Conservation (phyloP, 805 yeast species). For the Kodamaea jinghongensis region DNA sequence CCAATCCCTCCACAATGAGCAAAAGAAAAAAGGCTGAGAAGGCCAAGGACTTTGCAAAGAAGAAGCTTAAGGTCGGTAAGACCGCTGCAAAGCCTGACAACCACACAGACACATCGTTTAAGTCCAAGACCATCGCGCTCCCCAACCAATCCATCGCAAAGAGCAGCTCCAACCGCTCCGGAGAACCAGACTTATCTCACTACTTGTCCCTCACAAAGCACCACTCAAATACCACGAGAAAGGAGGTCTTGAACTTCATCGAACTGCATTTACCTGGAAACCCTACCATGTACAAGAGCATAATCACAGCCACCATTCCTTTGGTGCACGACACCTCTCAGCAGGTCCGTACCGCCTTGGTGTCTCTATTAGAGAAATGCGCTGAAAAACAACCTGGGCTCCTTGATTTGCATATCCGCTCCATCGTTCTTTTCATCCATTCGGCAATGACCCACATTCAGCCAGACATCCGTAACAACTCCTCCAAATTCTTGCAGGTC, state of each 20-base stretch:
- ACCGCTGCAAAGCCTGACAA: conserved; percentile 66
- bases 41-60: conserved; percentile 70
- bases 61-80: conserved; percentile 88
- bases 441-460: conserved; percentile 93
- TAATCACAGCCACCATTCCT: conserved; percentile 58
- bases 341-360: conserved; percentile 59
- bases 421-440: conserved; percentile 68
- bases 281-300: conserved; percentile 53
- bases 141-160: conserved; percentile 42
- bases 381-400: conserved; percentile 52
- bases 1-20: conserved; percentile 29
- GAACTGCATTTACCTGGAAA: conserved; percentile 51
- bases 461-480: conserved; percentile 70
- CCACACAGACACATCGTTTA: conserved; percentile 82
- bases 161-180: conserved; percentile 12
- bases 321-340: conserved; percentile 64
- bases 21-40: conserved; percentile 60
- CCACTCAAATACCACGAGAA: conserved; percentile 66
- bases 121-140: conserved; percentile 56
- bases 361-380: conserved; percentile 46
- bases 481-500: conserved; percentile 63
- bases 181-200: conserved; percentile 51
- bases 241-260: conserved; percentile 61
- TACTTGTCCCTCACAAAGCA: conserved; percentile 71
- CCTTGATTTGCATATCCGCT: conserved; percentile 57